These are phyloP conservation scores for Datura wrightii DNA, from an alignment of 257 asterid species.

Conservation along the genomic window DNA sequence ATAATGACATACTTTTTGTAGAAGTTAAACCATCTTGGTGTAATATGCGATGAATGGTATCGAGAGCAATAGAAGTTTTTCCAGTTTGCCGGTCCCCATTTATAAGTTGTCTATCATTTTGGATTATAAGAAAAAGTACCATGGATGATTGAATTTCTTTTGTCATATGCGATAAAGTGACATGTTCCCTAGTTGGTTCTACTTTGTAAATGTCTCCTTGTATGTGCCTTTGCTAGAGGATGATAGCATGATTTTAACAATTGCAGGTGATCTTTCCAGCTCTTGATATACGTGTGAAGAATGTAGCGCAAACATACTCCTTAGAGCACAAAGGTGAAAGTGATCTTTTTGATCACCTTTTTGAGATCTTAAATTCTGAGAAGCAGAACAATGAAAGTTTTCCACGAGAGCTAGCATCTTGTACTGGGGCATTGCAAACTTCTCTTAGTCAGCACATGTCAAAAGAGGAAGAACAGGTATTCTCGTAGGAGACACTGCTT, in stretches of 20 bases:
- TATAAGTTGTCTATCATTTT: background rate
- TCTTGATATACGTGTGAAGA: constrained; percentile 60
- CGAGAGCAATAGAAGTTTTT: too few relatives aligned
- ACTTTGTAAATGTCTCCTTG: constrained; percentile 15
- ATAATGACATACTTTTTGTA: background rate
- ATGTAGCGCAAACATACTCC: constrained; percentile 55
- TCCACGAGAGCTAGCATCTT: constrained; percentile 53
- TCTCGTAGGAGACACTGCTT: background rate
- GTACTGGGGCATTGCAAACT: constrained; percentile 57
- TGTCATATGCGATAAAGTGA: background rate
- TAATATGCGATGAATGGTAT: background rate
- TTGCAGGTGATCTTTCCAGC: constrained; percentile 60
- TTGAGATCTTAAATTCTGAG: constrained; percentile 49
- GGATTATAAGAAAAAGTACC: background rate
- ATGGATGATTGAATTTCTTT: constrained; percentile 24
- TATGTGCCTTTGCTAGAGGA: background rate
- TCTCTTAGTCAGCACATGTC: constrained; percentile 56
- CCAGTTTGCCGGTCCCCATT: too few relatives aligned
- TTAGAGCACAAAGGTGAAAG: constrained; percentile 61
- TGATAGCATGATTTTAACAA: constrained; percentile 30
- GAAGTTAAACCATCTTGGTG: constrained; percentile 4
- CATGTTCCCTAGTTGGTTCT: background rate
- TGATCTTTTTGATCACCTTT: constrained; percentile 56
- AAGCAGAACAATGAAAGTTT: constrained; percentile 40
- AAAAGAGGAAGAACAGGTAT: constrained; percentile 61